Conservation (phyloP, 768 basidiomycete species). For the Russula emetica region DNA sequence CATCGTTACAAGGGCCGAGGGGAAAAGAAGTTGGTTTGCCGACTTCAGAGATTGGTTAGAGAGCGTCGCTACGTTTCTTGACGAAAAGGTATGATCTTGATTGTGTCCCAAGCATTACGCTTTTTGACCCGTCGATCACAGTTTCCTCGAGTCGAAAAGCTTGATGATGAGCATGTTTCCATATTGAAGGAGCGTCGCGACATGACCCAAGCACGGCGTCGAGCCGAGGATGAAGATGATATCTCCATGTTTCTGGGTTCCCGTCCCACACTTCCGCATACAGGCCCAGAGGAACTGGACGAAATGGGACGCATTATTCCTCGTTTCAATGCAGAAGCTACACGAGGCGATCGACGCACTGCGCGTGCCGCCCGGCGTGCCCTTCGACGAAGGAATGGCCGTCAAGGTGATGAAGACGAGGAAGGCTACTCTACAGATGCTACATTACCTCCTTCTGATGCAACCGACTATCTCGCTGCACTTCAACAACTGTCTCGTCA, state of each 20-base stretch:
- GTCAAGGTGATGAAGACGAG: slow-evolving; percentile 40
- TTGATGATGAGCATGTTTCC: slow-evolving; percentile 71
- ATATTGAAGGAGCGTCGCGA: slow-evolving; percentile 69
- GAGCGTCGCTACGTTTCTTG: slow-evolving; percentile 76
- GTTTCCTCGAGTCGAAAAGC: slow-evolving; percentile 73
- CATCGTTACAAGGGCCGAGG: slow-evolving; percentile 70
- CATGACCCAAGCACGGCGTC: slow-evolving; percentile 63
- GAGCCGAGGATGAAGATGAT: slow-evolving; percentile 78
- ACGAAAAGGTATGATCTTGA: slow-evolving; percentile 66
- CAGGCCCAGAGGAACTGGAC: slow-evolving; percentile 47
- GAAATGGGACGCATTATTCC: slow-evolving; percentile 56
- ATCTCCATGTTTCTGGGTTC: slow-evolving; percentile 63
- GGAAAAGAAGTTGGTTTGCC: slow-evolving; percentile 76
- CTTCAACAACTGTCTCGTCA: slow-evolving; percentile 49
- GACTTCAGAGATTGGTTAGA: slow-evolving; percentile 79
- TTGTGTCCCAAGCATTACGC: background rate
- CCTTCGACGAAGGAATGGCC: slow-evolving; percentile 36
- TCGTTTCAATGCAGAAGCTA: slow-evolving; percentile 42
- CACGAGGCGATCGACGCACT: slow-evolving; percentile 51
- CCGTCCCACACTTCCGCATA: slow-evolving; percentile 34
- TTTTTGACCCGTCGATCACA: slow-evolving; percentile 34
- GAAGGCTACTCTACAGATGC: slow-evolving; percentile 90
- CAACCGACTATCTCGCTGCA: slow-evolving; percentile 64
- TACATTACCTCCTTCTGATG: slow-evolving; percentile 60
- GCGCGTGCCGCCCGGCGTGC: slow-evolving; percentile 57